Conservation (phyloP, 495 filamentous ascomycete genomes). For the Penicillium dipodomyicola region DNA sequence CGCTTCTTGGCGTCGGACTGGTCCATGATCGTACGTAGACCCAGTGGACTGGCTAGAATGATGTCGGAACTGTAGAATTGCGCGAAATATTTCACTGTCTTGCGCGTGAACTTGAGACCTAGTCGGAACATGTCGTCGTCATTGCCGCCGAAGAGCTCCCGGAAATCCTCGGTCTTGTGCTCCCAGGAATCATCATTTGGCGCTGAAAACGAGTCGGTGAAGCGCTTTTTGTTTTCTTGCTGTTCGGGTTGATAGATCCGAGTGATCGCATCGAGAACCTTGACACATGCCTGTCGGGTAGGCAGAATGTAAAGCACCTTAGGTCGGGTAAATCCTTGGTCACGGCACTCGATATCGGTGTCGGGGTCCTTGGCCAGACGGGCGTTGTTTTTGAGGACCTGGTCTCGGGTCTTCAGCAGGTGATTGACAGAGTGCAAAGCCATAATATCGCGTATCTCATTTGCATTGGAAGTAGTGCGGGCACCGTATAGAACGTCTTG, state of each 20-base stretch:
- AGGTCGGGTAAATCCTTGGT: constrained; percentile 94
- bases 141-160: constrained; percentile 87
- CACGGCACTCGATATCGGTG: constrained; percentile 73
- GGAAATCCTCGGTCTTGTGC: constrained; percentile 82
- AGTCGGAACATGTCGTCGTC: constrained; percentile 95
- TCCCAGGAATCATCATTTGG: constrained; percentile 60
- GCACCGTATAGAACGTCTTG: constrained; percentile 75
- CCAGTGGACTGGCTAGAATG: constrained; percentile 85
- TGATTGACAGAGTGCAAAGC: constrained; percentile 87
- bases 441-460: constrained; percentile 65
- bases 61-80: constrained; percentile 97
- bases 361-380: constrained; percentile 60
- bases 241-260: constrained; percentile 76
- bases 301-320: constrained; percentile 88
- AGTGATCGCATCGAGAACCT: constrained; percentile 70
- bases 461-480: constrained; percentile 62
- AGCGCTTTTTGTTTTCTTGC: constrained; percentile 92
- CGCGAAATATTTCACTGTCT: constrained; percentile 90
- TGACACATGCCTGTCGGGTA: constrained; percentile 78
- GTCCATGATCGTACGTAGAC: constrained; percentile 84
- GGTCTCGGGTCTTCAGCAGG: constrained; percentile 87
- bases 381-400: constrained; percentile 86
- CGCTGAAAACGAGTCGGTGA: constrained; percentile 72
- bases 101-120: constrained; percentile 91
- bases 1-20: constrained; percentile 70